Evolutionary conservation across 75 land plant species (phyloP).

Genomic region (Selaginella tamariscina): DNA sequence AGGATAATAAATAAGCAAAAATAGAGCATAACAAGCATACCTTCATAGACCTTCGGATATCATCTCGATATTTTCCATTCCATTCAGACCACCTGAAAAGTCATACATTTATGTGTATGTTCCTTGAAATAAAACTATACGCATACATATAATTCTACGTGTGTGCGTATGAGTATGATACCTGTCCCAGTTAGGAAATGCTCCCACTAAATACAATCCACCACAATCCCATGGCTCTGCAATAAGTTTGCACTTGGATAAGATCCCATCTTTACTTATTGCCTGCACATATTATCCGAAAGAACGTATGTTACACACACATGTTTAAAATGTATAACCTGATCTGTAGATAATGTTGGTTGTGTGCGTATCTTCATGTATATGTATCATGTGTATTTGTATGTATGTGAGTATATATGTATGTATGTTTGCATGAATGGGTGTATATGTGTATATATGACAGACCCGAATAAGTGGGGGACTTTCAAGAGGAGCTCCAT

Average conservation of each 20-base stretch:
- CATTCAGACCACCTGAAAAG: constrained; percentile 87
- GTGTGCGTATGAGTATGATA: constrained; percentile 2
- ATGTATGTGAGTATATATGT: no score
- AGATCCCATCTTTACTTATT: constrained; percentile 65
- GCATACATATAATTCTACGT: not conserved
- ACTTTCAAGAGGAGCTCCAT: constrained; percentile 71
- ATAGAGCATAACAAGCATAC: constrained; percentile 16
- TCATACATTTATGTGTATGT: no score
- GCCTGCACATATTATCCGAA: constrained; percentile 34
- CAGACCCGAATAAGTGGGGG: constrained; percentile 76
- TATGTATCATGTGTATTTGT: no score
- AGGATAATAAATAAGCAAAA: no score
- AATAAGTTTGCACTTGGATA: constrained; percentile 76
- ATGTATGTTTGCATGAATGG: no score
- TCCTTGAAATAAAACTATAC: not conserved
- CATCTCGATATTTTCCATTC: constrained; percentile 98
- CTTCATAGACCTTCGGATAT: constrained; percentile 78
- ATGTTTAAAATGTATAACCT: no score
- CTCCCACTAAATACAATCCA: constrained; percentile 85
- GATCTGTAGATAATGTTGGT: no score
- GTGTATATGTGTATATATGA: not conserved
- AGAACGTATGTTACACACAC: no score
- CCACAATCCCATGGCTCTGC: constrained; percentile 99
- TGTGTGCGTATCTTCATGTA: no score
- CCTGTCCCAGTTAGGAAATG: constrained; percentile 97